phyloP scores from a whole-genome alignment of 805 yeast species.

The Candida nanaspora region DNA sequence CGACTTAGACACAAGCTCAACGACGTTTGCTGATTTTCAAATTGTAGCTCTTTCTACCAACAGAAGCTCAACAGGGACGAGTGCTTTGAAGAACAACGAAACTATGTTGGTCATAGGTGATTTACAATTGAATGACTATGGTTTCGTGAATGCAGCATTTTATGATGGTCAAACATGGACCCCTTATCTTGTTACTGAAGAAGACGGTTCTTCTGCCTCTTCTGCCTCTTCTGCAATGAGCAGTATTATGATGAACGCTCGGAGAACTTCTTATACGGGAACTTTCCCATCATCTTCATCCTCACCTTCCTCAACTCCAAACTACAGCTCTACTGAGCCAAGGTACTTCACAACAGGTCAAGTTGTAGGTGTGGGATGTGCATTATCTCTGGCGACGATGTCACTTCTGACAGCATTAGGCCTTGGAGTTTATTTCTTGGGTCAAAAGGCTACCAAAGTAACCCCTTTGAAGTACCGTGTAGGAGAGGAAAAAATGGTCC shows the following conservation, averaged over 20 bases:
- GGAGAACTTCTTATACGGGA: background rate
- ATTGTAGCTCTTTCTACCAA: constrained; percentile 4
- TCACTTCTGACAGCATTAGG: constrained; percentile 32
- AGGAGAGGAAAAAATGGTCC: constrained; percentile 53
- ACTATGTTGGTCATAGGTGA: constrained; percentile 54
- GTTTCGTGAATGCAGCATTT: constrained; percentile 52
- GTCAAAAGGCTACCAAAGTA: constrained; percentile 33
- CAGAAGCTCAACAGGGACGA: constrained; percentile 15
- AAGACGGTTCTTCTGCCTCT: constrained; percentile 6
- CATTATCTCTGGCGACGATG: constrained; percentile 52
- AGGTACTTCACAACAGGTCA: constrained; percentile 43
- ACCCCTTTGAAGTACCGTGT: constrained; percentile 46
- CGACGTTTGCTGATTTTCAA: constrained; percentile 35
- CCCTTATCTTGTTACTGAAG: constrained; percentile 49
- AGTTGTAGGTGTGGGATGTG: constrained; percentile 63
- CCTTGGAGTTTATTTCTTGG: constrained; percentile 27
- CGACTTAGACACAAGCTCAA: constrained; percentile 20
- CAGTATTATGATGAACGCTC: background rate
- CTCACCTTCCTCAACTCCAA: constrained; percentile 4
- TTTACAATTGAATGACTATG: constrained; percentile 41
- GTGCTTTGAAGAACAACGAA: constrained; percentile 33
- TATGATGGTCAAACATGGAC: constrained; percentile 63
- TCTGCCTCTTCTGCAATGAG: background rate
- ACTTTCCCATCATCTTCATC: constrained; percentile 5
- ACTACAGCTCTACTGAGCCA: constrained; percentile 2